These are phyloP conservation scores for Picea abies DNA, from an alignment of 83 land plant species.

Conservation along the genomic window DNA sequence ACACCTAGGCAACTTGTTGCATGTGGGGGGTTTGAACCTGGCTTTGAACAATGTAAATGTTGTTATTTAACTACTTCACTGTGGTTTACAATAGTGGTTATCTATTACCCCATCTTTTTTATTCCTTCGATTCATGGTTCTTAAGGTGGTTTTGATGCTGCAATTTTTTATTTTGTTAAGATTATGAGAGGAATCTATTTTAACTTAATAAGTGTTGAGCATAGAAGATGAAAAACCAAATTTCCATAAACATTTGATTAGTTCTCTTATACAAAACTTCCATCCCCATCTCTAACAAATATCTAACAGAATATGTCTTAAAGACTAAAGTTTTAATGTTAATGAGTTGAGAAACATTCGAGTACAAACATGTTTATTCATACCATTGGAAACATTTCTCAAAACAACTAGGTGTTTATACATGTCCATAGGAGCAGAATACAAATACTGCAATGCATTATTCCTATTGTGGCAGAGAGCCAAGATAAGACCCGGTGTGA, in stretches of 20 bases:
- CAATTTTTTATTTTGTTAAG: no score
- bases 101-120: no score
- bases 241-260: not conserved
- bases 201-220: no score
- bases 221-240: not conserved
- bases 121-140: no score
- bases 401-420: constrained; percentile 62
- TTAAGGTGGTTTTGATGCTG: no score
- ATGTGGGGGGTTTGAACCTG: no score
- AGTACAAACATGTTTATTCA: not conserved
- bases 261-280: not conserved
- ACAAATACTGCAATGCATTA: constrained; percentile 75
- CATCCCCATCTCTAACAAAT: not conserved
- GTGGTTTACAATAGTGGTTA: no score
- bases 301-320: not conserved
- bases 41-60: no score
- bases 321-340: not conserved
- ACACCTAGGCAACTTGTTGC: no score
- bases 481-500: constrained; percentile 69
- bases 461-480: constrained; percentile 85
- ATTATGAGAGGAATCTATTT: no score
- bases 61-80: no score
- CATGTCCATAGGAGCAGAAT: constrained; percentile 88
- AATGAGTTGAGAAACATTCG: not conserved
- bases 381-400: constrained; percentile 12